These are phyloP conservation scores for Marchantia polymorpha DNA, from an alignment of 225 moss, liverwort and hornwort species.

Conservation along the genomic window DNA sequence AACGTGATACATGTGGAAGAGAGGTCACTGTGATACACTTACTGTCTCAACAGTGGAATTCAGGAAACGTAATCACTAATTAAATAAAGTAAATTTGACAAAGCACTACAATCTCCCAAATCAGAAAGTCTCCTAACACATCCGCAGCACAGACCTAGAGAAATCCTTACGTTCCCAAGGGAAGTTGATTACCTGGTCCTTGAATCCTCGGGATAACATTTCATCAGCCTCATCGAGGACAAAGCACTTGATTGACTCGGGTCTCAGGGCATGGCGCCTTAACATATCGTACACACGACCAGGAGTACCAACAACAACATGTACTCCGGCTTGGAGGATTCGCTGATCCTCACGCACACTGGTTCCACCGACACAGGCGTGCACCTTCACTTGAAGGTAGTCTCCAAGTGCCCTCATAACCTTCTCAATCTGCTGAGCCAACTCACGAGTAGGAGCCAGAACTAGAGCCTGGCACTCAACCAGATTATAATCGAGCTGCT, in stretches of 20 bases:
- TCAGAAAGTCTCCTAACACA: no score
- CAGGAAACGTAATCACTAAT: no score
- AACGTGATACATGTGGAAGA: no score
- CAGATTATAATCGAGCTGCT: conserved; percentile 57
- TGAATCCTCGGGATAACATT: conserved; percentile 69
- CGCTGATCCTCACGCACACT: conserved; percentile 58
- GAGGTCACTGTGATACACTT: no score
- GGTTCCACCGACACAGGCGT: conserved; percentile 66
- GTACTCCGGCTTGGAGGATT: conserved; percentile 55
- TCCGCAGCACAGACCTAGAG: no score
- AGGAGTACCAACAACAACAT: conserved; percentile 61
- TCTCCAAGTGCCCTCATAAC: conserved; percentile 67
- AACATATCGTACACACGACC: conserved; percentile 69
- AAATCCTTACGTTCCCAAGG: no score
- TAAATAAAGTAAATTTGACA: no score
- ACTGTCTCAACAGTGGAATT: no score
- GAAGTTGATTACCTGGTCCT: conserved; percentile 73
- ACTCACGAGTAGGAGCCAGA: conserved; percentile 67
- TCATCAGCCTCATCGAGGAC: conserved; percentile 68
- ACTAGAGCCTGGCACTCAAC: conserved; percentile 65
- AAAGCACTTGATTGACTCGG: conserved; percentile 66
- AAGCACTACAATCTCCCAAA: no score
- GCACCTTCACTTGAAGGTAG: conserved; percentile 61
- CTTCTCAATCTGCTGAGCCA: conserved; percentile 67
- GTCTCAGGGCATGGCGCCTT: conserved; percentile 54